Conservation (phyloP, 371 early-diverging fungal genomes). For the Mortierella sp. region DNA sequence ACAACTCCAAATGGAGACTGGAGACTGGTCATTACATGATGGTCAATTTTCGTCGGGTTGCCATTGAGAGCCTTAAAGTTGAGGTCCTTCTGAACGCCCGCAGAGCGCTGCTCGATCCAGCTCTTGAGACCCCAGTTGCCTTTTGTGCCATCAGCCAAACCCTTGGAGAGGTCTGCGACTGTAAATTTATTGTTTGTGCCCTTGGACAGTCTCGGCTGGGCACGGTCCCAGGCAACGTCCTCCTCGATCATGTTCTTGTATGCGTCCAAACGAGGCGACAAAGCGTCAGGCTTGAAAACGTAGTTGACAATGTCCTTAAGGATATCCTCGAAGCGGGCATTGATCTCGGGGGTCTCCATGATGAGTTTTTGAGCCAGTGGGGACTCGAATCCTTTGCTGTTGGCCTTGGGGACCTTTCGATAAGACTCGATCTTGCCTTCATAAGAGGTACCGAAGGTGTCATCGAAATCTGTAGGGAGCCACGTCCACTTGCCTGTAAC, state of each 20-base stretch:
- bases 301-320: slow-evolving; percentile 65
- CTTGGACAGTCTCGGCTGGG: slow-evolving; percentile 38
- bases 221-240: slow-evolving; percentile 67
- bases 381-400: slow-evolving; percentile 55
- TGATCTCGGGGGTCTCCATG: slow-evolving; percentile 61
- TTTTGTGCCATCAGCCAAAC: slow-evolving; percentile 27
- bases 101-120: slow-evolving; percentile 31
- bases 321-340: slow-evolving; percentile 60
- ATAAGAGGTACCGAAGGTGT: slow-evolving; percentile 50
- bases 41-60: slow-evolving; percentile 7
- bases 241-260: slow-evolving; percentile 65
- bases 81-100: slow-evolving; percentile 30
- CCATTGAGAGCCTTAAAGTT: slow-evolving; percentile 29
- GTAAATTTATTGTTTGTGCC: slow-evolving; percentile 40
- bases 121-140: slow-evolving; percentile 30
- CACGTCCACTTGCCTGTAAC: slow-evolving; percentile 62
- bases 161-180: slow-evolving; percentile 23
- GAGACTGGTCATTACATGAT: slow-evolving; percentile 27
- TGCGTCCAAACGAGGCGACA: slow-evolving; percentile 63
- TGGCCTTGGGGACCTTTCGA: slow-evolving; percentile 56
- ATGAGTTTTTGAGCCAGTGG: slow-evolving; percentile 53
- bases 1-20: slow-evolving; percentile 23
- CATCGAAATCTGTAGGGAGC: slow-evolving; percentile 69
- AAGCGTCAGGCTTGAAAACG: slow-evolving; percentile 66
- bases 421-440: slow-evolving; percentile 52